Percentiles rank a stretch among this genome's conserved stretches.
phyloP scores from a whole-genome alignment of 2,329 filamentous ascomycete species.

The Fusarium sp. region DNA sequence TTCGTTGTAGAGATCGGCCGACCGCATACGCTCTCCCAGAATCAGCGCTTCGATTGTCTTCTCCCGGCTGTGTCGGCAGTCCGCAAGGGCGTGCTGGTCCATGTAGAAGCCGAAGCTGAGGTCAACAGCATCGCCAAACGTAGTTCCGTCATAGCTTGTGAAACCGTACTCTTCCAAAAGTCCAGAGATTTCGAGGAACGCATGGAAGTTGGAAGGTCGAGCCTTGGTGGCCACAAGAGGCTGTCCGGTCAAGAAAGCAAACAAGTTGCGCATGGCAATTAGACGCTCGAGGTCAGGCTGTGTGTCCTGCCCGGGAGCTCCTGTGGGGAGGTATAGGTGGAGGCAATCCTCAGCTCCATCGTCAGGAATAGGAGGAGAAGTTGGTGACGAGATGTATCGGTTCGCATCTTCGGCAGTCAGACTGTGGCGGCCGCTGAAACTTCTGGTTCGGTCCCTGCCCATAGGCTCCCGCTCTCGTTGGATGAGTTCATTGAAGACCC shows the following conservation, averaged over 20 bases:
- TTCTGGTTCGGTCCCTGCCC: slow-evolving; percentile 56
- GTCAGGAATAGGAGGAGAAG: slow-evolving; percentile 53
- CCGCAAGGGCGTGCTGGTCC: slow-evolving; percentile 80
- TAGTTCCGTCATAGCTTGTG: slow-evolving; percentile 66
- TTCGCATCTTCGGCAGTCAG: slow-evolving; percentile 65
- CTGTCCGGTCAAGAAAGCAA: slow-evolving; percentile 74
- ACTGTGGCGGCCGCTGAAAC: slow-evolving; percentile 63
- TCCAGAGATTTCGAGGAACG: slow-evolving; percentile 66
- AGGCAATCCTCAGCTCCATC: slow-evolving; percentile 57
- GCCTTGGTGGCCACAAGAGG: slow-evolving; percentile 70
- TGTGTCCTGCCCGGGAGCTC: slow-evolving; percentile 52
- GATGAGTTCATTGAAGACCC: slow-evolving; percentile 67
- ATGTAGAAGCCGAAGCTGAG: slow-evolving; percentile 80
- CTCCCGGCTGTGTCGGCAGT: slow-evolving; percentile 84
- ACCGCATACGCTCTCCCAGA: slow-evolving; percentile 90
- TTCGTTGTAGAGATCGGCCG: slow-evolving; percentile 85
- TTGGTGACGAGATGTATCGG: slow-evolving; percentile 55
- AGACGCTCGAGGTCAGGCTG: slow-evolving; percentile 65
- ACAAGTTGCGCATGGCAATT: slow-evolving; percentile 73
- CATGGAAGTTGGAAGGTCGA: slow-evolving; percentile 65
- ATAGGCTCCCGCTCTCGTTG: slow-evolving; percentile 57
- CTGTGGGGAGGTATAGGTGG: slow-evolving; percentile 67
- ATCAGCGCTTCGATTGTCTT: slow-evolving; percentile 91
- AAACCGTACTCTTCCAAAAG: slow-evolving; percentile 71
- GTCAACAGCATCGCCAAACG: slow-evolving; percentile 71